Conservation (phyloP, 164 flowering plant genomes). For the Liriodendron chinense region DNA sequence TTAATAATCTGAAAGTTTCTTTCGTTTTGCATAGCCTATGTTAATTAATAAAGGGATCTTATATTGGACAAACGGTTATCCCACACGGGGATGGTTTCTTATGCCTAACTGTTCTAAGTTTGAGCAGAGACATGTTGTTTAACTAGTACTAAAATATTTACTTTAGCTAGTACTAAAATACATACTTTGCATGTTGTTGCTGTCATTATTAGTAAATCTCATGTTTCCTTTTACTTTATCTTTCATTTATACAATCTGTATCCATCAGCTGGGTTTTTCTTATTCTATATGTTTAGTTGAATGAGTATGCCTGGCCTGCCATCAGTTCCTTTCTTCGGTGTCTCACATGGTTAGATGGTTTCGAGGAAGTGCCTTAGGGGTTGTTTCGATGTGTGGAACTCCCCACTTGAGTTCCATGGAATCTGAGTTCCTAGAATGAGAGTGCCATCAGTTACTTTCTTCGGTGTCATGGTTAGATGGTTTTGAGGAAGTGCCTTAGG, state of each 20-base stretch:
- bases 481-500: no score
- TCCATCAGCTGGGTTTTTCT: not conserved
- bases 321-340: no score
- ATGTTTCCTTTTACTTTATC: not conserved
- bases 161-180: constrained; percentile 9
- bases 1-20: not conserved
- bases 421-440: not conserved
- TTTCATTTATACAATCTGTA: constrained; percentile 4
- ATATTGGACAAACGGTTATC: constrained; percentile 5
- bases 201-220: constrained; percentile 5
- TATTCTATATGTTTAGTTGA: no score
- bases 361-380: no score
- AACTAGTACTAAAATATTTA: no score
- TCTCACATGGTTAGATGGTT: no score
- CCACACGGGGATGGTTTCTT: not conserved
- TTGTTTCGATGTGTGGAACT: not conserved
- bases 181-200: constrained; percentile 8
- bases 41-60: not conserved
- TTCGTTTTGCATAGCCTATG: not conserved
- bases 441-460: no score
- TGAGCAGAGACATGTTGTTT: no score
- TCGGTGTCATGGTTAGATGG: no score
- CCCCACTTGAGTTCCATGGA: not conserved
- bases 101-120: not conserved
- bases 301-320: not conserved